Base-by-base conservation (phyloP, 495 filamentous ascomycete species). In the Talaromyces wortmannii region DNA sequence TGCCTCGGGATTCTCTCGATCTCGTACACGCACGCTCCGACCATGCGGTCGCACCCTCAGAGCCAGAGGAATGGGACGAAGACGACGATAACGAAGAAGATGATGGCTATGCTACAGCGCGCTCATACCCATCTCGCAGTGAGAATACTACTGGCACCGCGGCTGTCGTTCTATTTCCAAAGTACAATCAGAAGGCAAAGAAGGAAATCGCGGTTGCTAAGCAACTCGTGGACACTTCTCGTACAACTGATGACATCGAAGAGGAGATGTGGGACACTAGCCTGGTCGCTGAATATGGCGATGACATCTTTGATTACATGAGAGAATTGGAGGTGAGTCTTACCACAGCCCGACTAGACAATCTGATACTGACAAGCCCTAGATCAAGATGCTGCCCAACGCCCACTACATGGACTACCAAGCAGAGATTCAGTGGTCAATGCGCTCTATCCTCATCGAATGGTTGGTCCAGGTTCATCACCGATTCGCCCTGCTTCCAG, bases 381-480 rank as follows among this genome's bases (percentile, higher is more conserved):
- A 96, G 91, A 81, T 81, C 57, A 80, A 79, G 44, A 86, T 97
- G 81, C 71, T 90, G 44, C 94, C 94, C 0, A 88, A 92, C 63
- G 78, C 88, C 3, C 83, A 92, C 62, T 98, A 98, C 75, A 97
- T 98, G 95, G 90, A 96, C 49, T 85, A 87, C 51, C 94, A 98
- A 67, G 83, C 85, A n/a, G 92, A 97, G 68, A 92, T 98, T 53
- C 90, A 95, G 67, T 97, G 95, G 95, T 96, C 92, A 0, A 97
- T 97, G 92, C 90, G 94, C 46, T 84, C 92, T 8, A 90, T 97
- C 45, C 83, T 98, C 52, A 95, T 97, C 86, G 95, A 97, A 67
- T 98, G 94, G 94, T 78, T 98, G 8, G 86, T 97, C 44, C 92
- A 97, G 66, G 94, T 98, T 17, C 94, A 98, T 64, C 80, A 85